Conservation (phyloP, 805 yeast genomes). For the Jamesozyma hellenica region DNA sequence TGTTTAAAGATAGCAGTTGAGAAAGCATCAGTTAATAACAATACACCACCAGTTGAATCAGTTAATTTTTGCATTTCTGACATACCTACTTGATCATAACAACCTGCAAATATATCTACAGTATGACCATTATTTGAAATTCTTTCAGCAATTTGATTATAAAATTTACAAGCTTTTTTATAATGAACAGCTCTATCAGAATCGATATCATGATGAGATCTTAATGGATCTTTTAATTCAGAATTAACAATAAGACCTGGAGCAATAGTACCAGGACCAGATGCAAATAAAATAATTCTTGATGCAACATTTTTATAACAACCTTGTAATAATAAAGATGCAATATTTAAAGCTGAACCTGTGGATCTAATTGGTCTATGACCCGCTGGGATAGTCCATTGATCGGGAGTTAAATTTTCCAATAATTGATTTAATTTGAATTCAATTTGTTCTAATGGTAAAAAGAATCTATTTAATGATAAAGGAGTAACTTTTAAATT, state of each 20-base stretch:
- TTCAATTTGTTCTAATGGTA: constrained; percentile 71
- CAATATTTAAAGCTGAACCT: constrained; percentile 84
- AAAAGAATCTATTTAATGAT: constrained; percentile 51
- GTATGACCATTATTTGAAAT: constrained; percentile 68
- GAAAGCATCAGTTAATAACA: constrained; percentile 84
- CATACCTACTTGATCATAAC: constrained; percentile 93
- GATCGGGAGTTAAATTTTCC: constrained; percentile 67
- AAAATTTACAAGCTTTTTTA: constrained; percentile 75
- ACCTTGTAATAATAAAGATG: constrained; percentile 70
- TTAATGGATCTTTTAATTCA: constrained; percentile 86
- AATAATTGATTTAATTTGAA: constrained; percentile 69
- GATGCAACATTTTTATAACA: constrained; percentile 81
- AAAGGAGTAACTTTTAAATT: constrained; percentile 33
- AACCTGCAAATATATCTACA: constrained; percentile 86
- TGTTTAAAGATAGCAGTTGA: constrained; percentile 91
- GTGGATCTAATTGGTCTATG: constrained; percentile 84
- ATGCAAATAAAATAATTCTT: constrained; percentile 79
- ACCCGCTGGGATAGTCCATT: constrained; percentile 82
- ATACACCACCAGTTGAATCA: constrained; percentile 81
- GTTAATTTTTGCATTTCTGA: constrained; percentile 84
- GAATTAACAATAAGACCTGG: constrained; percentile 93
- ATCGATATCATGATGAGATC: constrained; percentile 96
- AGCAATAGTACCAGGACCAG: constrained; percentile 89
- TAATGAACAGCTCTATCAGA: constrained; percentile 81
- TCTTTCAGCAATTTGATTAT: constrained; percentile 61